Evolutionary conservation across 2,329 filamentous ascomycete genomes (phyloP).

Genomic region (Penicillium sp.): DNA sequence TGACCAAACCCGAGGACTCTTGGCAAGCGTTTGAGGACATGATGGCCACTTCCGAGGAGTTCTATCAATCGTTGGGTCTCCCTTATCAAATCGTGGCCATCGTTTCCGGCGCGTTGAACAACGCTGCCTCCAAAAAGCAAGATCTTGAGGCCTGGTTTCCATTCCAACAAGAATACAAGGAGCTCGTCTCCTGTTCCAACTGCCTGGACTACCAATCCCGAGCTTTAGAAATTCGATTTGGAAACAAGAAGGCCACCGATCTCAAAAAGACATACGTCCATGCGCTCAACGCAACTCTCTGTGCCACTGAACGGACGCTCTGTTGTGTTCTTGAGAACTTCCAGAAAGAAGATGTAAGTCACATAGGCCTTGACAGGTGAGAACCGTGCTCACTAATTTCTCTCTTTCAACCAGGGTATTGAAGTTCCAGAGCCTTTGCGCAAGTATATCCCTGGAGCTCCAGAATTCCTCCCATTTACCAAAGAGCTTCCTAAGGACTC

Average conservation of each 20-base stretch:
- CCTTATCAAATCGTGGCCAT: slow-evolving; percentile 91
- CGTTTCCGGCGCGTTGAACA: slow-evolving; percentile 92
- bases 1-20: slow-evolving; percentile 79
- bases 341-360: slow-evolving; percentile 72
- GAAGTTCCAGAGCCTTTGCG: slow-evolving; percentile 74
- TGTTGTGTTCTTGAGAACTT: slow-evolving; percentile 97
- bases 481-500: slow-evolving; percentile 78
- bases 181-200: slow-evolving; percentile 95
- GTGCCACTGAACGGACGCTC: slow-evolving; percentile 83
- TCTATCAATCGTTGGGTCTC: slow-evolving; percentile 82
- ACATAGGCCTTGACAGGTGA: no score
- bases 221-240: slow-evolving; percentile 86
- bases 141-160: slow-evolving; percentile 97
- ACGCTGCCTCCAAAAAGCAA: slow-evolving; percentile 83
- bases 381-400: slow-evolving; percentile 23
- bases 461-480: slow-evolving; percentile 80
- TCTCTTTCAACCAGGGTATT: slow-evolving; percentile 52
- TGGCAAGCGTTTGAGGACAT: slow-evolving; percentile 93
- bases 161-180: slow-evolving; percentile 96
- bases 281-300: slow-evolving; percentile 81
- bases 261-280: slow-evolving; percentile 91
- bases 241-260: slow-evolving; percentile 78
- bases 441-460: slow-evolving; percentile 83
- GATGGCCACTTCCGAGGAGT: slow-evolving; percentile 85
- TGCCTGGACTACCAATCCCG: slow-evolving; percentile 97